These are phyloP conservation scores for Ogataea paraovalis DNA, from an alignment of 805 yeast species.

Conservation along the genomic window DNA sequence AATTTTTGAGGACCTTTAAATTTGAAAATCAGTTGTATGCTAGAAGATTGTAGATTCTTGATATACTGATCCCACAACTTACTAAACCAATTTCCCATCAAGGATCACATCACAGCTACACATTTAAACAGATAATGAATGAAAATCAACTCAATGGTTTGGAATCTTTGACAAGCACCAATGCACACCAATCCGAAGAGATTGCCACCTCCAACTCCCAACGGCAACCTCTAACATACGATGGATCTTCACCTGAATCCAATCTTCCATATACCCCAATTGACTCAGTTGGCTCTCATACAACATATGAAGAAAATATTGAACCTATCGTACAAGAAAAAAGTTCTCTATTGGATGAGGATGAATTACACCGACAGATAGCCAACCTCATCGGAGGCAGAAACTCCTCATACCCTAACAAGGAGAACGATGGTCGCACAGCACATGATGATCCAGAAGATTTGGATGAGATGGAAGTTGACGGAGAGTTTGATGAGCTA, in stretches of 20 bases:
- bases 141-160: neutral
- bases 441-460: neutral
- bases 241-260: slow-evolving; percentile 17
- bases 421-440: neutral
- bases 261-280: slow-evolving; percentile 19
- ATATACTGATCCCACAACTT: neutral
- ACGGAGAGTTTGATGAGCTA: slow-evolving; percentile 1
- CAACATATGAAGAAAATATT: slow-evolving; percentile 6
- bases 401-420: neutral
- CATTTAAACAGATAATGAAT: neutral
- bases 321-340: neutral
- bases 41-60: neutral
- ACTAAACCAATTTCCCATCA: neutral
- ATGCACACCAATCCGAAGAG: neutral
- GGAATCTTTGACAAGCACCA: neutral
- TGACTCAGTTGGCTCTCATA: slow-evolving; percentile 19
- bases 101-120: neutral
- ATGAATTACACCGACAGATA: slow-evolving; percentile 6
- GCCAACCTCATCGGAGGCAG: slow-evolving; percentile 3
- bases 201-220: neutral
- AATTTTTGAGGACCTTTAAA: neutral
- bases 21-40: neutral
- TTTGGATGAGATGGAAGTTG: neutral
- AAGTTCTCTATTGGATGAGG: slow-evolving; percentile 1
- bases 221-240: neutral